Base-by-base conservation (phyloP, 352 stramenopile species). In the Phytophthora multivora region DNA sequence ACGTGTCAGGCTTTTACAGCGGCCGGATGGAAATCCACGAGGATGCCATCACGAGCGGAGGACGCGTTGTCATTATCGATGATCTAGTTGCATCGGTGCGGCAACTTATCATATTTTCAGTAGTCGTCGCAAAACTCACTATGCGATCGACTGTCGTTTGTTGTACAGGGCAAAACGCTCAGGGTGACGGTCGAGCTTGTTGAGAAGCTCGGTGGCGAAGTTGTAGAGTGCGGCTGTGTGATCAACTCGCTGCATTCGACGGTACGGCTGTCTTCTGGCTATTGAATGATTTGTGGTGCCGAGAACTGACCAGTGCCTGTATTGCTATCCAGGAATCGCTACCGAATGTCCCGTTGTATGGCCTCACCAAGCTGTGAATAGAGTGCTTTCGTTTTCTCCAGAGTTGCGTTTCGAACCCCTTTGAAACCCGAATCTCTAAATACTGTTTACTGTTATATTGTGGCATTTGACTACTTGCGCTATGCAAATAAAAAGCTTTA, bases 121-220 rank as follows among this genome's bases (percentile, higher is more conserved):
- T 40, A 57, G 50, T 55, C 52, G 42, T 21, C 42, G 36, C n/a
- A 40, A 2, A 9, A 9, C 16, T 61, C 16, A 67, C 26, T 68
- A 2, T 51, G 43, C 26, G 19, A 30, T 28, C 7, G n/a, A 11
- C 9, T 30, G 9, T 38, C 2, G 59, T 12, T 16, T 39, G 39
- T 43, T 47, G 11, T 9, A 15, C 21, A 91, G 83, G 83, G 86
- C 38, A 93, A 90, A 66, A 94, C 86, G 8, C 58, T 94, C 18
- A 88, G 91, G 46, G 82, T 91, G 18, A 93, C 83, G 8, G 85
- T 85, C 53, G 79, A 94, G 55, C 69, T 94, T 30, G 86, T 94
- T 30, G 55, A 85, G 55, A 71, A 86, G 35, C 71, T 93, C 16
- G 83, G 86, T 31, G 83, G 69, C 13, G 65, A 89, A 41, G 82